phyloP scores from a whole-genome alignment of 176 grass and related monocot genomes.

The Pharus latifolius region DNA sequence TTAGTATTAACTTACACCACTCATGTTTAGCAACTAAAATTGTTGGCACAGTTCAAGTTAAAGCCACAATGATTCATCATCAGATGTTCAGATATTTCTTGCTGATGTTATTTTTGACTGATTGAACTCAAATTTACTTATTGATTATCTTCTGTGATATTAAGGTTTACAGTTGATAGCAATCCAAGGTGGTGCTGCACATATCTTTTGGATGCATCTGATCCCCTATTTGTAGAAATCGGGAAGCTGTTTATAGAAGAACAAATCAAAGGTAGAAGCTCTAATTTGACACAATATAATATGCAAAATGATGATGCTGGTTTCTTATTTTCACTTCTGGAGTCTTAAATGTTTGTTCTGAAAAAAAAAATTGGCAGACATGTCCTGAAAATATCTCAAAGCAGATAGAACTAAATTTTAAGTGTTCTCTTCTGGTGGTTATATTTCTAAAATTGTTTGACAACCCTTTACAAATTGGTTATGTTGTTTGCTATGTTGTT shows the following conservation, averaged over 20 bases:
- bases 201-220: constrained; percentile 77
- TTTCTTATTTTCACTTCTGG: neutral
- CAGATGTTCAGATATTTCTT: neutral
- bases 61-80: neutral
- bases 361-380: neutral
- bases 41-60: neutral
- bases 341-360: neutral
- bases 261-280: constrained; percentile 52
- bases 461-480: neutral
- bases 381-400: neutral
- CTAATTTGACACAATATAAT: neutral
- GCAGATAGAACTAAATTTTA: neutral
- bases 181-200: constrained; percentile 75
- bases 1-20: neutral
- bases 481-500: neutral
- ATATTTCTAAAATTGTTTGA: constrained; percentile 1
- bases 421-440: neutral
- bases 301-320: neutral
- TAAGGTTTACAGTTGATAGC: constrained; percentile 71
- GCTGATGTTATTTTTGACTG: neutral
- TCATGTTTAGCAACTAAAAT: neutral
- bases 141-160: constrained; percentile 22
- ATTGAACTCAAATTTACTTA: neutral
- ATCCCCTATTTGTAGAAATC: constrained; percentile 66
- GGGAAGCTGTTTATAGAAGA: constrained; percentile 64